These are phyloP conservation scores for Grosmannia huntii DNA, from an alignment of 2,329 filamentous ascomycete genomes.

Conservation along the genomic window DNA sequence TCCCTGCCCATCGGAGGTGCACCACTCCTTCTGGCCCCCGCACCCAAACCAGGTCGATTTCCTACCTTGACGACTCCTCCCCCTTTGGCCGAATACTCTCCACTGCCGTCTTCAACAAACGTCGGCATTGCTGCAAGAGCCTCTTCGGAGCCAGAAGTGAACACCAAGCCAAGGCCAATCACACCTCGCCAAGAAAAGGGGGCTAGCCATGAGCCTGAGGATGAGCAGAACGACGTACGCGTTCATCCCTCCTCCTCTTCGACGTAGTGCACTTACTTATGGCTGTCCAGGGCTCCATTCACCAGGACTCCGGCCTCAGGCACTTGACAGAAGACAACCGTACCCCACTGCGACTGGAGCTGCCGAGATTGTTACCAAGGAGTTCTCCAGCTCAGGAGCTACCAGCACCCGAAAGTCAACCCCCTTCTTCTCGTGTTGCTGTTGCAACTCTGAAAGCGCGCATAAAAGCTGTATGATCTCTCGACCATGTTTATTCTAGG, in stretches of 20 bases:
- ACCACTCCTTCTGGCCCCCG: conserved; percentile 6
- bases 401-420: not conserved
- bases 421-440: not conserved
- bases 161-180: not conserved
- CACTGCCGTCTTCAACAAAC: not conserved
- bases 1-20: conserved; percentile 4
- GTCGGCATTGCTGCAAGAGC: not conserved
- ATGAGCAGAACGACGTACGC: not conserved
- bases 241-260: not conserved
- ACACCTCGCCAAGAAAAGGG: not conserved
- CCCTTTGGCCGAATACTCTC: not conserved
- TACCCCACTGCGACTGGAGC: not conserved
- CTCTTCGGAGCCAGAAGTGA: not conserved
- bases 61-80: not conserved
- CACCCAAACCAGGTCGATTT: not conserved
- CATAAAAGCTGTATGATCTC: not conserved
- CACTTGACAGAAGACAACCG: not conserved
- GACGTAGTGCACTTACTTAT: not conserved
- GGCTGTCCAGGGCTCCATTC: not conserved
- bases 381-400: not conserved
- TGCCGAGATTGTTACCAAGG: not conserved
- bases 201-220: not conserved
- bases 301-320: not conserved
- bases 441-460: not conserved
- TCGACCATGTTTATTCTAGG: not conserved